These are phyloP conservation scores for Chlamydomonas sp. DNA, from an alignment of 139 green algal genomes.

Conservation along the genomic window DNA sequence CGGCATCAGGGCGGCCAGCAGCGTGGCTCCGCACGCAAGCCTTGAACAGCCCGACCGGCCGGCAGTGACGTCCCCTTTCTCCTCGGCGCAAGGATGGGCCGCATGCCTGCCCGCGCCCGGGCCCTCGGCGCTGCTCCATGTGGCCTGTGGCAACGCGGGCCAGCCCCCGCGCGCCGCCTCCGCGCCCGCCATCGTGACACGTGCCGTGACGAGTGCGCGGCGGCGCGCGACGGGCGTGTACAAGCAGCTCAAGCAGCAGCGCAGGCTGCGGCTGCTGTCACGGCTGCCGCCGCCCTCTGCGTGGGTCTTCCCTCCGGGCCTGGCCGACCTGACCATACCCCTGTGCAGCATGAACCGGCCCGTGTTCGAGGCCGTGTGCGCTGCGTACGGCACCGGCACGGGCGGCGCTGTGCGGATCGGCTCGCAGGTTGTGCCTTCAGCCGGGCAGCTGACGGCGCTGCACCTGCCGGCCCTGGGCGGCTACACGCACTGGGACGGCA, in stretches of 20 bases:
- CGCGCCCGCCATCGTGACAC: too few relatives aligned
- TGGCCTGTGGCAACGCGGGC: too few relatives aligned
- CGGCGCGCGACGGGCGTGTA: background rate
- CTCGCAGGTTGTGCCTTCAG: too few relatives aligned
- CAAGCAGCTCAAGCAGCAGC: background rate
- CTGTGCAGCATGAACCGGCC: constrained; percentile 12
- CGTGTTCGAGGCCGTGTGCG: constrained; percentile 15
- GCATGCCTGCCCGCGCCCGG: too few relatives aligned
- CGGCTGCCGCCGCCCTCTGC: background rate
- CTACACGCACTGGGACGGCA: constrained; percentile 40
- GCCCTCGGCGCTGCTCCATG: too few relatives aligned
- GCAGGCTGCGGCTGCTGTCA: background rate
- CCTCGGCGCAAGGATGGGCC: too few relatives aligned
- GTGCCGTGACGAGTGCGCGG: background rate
- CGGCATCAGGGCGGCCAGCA: background rate
- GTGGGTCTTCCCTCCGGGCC: background rate
- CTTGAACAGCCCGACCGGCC: too few relatives aligned
- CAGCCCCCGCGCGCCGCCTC: too few relatives aligned
- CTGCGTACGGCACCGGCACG: background rate
- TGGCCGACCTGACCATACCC: constrained; percentile 31
- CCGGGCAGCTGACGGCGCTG: background rate
- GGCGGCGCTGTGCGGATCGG: too few relatives aligned
- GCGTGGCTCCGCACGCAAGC: background rate
- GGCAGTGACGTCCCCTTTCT: too few relatives aligned
- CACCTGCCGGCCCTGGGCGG: constrained; percentile 24